Evolutionary conservation across 495 filamentous ascomycete genomes (phyloP).

Genomic region (Trypethelium eluteriae): DNA sequence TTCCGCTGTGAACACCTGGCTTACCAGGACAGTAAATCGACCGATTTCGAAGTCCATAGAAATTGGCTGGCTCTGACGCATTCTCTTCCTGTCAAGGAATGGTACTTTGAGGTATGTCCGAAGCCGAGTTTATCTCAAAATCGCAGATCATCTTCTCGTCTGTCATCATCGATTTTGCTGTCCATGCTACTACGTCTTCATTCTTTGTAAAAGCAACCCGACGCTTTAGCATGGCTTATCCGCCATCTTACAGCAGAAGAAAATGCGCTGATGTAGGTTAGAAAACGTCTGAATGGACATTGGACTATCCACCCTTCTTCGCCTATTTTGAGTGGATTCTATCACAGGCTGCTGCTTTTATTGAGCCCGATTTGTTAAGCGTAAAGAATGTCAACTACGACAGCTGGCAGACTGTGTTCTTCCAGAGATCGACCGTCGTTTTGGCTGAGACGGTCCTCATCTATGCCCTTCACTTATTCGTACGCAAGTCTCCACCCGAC

Average conservation of each 20-base stretch:
- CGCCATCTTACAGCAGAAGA: too few relatives aligned
- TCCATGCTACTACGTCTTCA: too few relatives aligned
- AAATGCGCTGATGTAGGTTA: constrained; percentile 21
- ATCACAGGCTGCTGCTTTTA: constrained; percentile 67
- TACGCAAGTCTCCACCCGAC: constrained; percentile 54
- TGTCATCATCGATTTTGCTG: too few relatives aligned
- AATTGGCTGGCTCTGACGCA: constrained; percentile 96
- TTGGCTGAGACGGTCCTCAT: constrained; percentile 75
- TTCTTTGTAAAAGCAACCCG: too few relatives aligned
- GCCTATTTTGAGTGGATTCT: constrained; percentile 93
- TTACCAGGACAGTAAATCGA: constrained; percentile 69
- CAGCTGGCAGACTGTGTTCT: constrained; percentile 87
- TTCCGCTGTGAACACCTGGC: background rate
- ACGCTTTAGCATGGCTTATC: too few relatives aligned
- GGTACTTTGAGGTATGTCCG: constrained; percentile 78
- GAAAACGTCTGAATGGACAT: constrained; percentile 96
- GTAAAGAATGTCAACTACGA: constrained; percentile 75
- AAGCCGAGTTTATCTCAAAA: background rate
- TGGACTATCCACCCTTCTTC: constrained; percentile 97
- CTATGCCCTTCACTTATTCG: constrained; percentile 67
- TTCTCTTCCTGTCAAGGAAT: constrained; percentile 76
- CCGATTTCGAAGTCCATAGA: constrained; percentile 95
- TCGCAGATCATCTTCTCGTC: too few relatives aligned
- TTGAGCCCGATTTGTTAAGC: constrained; percentile 74
- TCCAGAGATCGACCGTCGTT: constrained; percentile 83